A percentile compares a stretch with the other conserved stretches of the same genome.
These are phyloP conservation scores for Collybia mongolica DNA, from an alignment of 768 basidiomycete genomes.

Conservation along the genomic window DNA sequence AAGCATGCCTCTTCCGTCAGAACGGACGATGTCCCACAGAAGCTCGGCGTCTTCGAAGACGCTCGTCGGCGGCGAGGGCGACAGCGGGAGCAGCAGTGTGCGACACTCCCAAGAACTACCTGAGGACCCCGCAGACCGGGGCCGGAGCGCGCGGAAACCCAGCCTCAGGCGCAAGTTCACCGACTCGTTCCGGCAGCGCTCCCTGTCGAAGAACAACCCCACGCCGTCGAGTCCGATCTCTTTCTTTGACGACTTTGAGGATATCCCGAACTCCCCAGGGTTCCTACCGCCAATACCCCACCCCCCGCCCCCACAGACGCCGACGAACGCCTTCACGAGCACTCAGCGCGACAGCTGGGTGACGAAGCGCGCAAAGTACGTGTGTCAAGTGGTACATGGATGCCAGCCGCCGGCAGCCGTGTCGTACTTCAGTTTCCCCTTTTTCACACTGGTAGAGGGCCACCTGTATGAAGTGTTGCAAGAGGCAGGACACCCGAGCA, in stretches of 20 bases:
- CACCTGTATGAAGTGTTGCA: constrained; percentile 67
- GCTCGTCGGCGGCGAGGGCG: constrained; percentile 13
- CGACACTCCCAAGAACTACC: constrained; percentile 10
- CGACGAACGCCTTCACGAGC: constrained; percentile 2
- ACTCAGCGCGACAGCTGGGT: constrained; percentile 40
- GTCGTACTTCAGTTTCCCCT: constrained; percentile 71
- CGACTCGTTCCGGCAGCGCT: constrained; percentile 20
- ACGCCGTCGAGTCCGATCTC: constrained; percentile 15
- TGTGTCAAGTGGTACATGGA: constrained; percentile 66
- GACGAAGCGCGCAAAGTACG: constrained; percentile 54
- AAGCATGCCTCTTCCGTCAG: constrained; percentile 45
- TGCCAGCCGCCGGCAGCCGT: constrained; percentile 64
- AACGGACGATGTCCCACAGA: constrained; percentile 14
- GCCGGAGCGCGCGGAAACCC: constrained; percentile 22
- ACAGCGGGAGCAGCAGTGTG: background rate
- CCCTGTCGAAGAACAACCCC: constrained; percentile 13
- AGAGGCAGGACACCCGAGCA: constrained; percentile 78
- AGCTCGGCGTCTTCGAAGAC: constrained; percentile 18
- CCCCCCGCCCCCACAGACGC: constrained; percentile 7
- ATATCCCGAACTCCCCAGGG: constrained; percentile 8
- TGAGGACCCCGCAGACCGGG: constrained; percentile 16
- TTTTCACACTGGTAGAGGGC: constrained; percentile 66
- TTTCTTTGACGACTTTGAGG: constrained; percentile 25
- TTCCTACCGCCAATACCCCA: constrained; percentile 8
- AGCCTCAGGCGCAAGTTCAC: constrained; percentile 26